Conservation (phyloP, 345 rosid genomes). For the Linum usitatissimum region DNA sequence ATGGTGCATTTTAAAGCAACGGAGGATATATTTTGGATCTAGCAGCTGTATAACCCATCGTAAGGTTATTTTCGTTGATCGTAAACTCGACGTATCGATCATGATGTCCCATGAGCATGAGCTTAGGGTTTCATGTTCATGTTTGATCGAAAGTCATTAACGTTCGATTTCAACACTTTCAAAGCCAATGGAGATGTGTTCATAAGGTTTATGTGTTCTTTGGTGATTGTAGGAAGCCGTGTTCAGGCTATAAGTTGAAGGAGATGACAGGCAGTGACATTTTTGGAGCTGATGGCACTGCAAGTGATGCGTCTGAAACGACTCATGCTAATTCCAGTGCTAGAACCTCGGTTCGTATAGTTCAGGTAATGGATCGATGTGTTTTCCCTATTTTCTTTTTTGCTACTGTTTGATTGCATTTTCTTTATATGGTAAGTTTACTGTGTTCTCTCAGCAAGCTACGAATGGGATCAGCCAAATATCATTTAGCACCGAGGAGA, state of each 20-base stretch:
- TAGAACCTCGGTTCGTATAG: slow-evolving; percentile 17
- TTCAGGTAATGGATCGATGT: slow-evolving; percentile 11
- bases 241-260: slow-evolving; percentile 21
- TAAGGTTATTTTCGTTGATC: no score
- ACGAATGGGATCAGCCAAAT: slow-evolving; percentile 22
- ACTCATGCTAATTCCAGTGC: slow-evolving; percentile 2
- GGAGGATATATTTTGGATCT: background rate
- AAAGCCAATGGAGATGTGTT: background rate
- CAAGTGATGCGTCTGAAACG: slow-evolving; percentile 9
- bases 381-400: background rate
- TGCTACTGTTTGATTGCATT: background rate
- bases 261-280: slow-evolving; percentile 25
- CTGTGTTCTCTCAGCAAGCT: slow-evolving; percentile 21
- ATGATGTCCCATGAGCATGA: no score
- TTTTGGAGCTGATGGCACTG: slow-evolving; percentile 11
- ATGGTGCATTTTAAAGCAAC: background rate
- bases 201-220: background rate
- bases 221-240: slow-evolving; percentile 16
- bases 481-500: slow-evolving; percentile 18
- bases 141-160: background rate
- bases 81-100: no score
- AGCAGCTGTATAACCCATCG: no score
- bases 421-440: background rate
- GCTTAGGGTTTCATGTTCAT: background rate
- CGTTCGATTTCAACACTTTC: background rate